A percentile compares a stretch with the other conserved stretches of the same genome.
These are phyloP conservation scores for Trametes cingulata DNA, from an alignment of 768 basidiomycete genomes.

Conservation along the genomic window DNA sequence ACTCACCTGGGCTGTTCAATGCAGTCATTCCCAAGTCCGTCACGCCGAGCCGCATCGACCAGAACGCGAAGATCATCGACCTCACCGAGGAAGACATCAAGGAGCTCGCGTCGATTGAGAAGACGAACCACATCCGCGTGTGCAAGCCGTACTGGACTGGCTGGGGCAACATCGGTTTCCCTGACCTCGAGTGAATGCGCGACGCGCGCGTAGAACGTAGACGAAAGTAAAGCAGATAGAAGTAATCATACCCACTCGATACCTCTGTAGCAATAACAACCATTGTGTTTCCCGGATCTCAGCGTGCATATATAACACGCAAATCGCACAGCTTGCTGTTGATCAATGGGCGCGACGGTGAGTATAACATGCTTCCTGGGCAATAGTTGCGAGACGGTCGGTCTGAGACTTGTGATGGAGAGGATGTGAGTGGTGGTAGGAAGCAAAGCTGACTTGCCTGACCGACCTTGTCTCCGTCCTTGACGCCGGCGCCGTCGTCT, in stretches of 20 bases:
- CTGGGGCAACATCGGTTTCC: constrained; percentile 63
- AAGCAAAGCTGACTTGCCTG: background rate
- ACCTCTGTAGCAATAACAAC: background rate
- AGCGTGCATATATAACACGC: too few relatives aligned
- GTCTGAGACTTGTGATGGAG: too few relatives aligned
- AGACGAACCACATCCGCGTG: constrained; percentile 62
- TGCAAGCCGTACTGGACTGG: constrained; percentile 67
- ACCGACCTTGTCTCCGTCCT: background rate
- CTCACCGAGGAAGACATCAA: constrained; percentile 61
- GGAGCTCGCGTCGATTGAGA: constrained; percentile 59
- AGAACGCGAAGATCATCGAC: constrained; percentile 62
- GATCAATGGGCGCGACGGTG: too few relatives aligned
- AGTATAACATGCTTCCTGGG: too few relatives aligned
- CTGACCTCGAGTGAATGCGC: constrained; percentile 23
- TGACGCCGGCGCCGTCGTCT: background rate
- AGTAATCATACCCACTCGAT: constrained; percentile 1
- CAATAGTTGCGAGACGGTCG: too few relatives aligned
- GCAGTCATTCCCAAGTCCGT: constrained; percentile 78
- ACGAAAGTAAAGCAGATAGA: background rate
- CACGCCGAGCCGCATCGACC: constrained; percentile 62
- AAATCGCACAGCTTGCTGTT: too few relatives aligned
- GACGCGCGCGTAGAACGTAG: background rate
- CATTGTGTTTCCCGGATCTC: background rate
- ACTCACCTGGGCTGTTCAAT: constrained; percentile 14
- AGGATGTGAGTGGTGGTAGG: background rate